These are phyloP conservation scores for Chimonanthus salicifolius DNA, from an alignment of 164 flowering plant genomes.

Conservation along the genomic window DNA sequence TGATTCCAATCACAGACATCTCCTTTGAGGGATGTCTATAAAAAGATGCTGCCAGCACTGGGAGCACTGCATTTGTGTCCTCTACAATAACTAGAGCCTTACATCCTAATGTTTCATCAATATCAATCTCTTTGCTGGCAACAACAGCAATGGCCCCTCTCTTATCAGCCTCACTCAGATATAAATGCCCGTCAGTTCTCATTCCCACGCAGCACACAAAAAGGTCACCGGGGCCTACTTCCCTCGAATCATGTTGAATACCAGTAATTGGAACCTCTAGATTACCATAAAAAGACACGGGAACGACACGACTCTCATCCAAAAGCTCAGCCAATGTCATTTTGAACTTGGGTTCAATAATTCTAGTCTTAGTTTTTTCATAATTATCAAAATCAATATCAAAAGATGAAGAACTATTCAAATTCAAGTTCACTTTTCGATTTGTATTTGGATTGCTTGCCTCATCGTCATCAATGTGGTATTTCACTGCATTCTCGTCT, in stretches of 20 bases:
- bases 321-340: slow-evolving; percentile 87
- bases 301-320: slow-evolving; percentile 92
- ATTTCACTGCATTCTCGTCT: slow-evolving; percentile 17
- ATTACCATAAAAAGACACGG: slow-evolving; percentile 75
- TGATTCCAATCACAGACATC: slow-evolving; percentile 87
- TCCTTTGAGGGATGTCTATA: slow-evolving; percentile 65
- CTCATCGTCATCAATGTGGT: slow-evolving; percentile 23
- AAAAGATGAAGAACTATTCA: slow-evolving; percentile 29
- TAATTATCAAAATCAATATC: slow-evolving; percentile 72
- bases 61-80: slow-evolving; percentile 70
- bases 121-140: slow-evolving; percentile 84
- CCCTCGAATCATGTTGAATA: slow-evolving; percentile 82
- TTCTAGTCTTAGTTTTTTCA: slow-evolving; percentile 50
- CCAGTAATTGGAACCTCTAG: slow-evolving; percentile 82
- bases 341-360: slow-evolving; percentile 81
- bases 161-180: slow-evolving; percentile 85
- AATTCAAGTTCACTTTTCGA: background rate
- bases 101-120: slow-evolving; percentile 81
- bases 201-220: slow-evolving; percentile 84
- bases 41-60: slow-evolving; percentile 77
- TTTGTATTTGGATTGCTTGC: slow-evolving; percentile 13
- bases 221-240: slow-evolving; percentile 77
- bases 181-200: slow-evolving; percentile 82
- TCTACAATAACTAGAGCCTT: slow-evolving; percentile 92
- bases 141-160: slow-evolving; percentile 98